phyloP scores from a whole-genome alignment of 441 rosid genomes.

The Aleurites moluccanus region DNA sequence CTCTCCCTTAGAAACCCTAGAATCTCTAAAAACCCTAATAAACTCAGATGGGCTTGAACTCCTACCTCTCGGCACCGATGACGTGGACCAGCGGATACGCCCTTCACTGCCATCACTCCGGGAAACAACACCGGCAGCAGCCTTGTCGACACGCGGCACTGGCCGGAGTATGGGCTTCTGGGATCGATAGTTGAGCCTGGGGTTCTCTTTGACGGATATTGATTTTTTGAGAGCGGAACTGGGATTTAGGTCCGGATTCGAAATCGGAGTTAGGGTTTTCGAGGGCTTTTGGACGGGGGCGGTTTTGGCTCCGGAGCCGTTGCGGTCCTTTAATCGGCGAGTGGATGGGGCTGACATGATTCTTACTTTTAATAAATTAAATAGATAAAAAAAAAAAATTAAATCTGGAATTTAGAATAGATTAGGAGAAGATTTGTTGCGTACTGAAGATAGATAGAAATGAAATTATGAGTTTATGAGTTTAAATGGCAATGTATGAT shows the following conservation, averaged over 20 bases:
- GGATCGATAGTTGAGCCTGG: conserved; percentile 33
- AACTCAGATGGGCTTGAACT: conserved; percentile 84
- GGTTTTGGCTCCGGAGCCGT: conserved; percentile 34
- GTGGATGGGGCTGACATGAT: conserved; percentile 59
- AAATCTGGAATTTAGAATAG: not conserved
- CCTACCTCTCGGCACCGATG: conserved; percentile 81
- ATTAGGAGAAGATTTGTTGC: not conserved
- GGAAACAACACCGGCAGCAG: conserved; percentile 27
- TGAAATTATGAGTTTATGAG: not conserved
- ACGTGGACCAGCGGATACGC: conserved; percentile 51
- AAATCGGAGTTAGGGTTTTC: conserved; percentile 47
- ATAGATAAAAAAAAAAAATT: not conserved
- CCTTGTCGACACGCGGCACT: conserved; percentile 60
- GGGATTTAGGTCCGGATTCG: conserved; percentile 33
- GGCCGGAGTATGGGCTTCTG: conserved; percentile 61
- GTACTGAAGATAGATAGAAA: conserved; percentile 3
- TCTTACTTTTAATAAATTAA: conserved; percentile 1
- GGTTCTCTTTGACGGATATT: conserved; percentile 57
- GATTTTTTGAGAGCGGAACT: conserved; percentile 39
- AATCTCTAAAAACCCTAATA: conserved; percentile 58
- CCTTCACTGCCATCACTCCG: conserved; percentile 35
- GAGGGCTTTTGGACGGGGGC: conserved; percentile 36
- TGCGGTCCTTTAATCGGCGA: conserved; percentile 60
- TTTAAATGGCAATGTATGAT: not conserved
- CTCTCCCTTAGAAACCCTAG: conserved; percentile 42